Evolutionary conservation across 495 filamentous ascomycete species (phyloP).

Genomic region (Parmelia sp.): DNA sequence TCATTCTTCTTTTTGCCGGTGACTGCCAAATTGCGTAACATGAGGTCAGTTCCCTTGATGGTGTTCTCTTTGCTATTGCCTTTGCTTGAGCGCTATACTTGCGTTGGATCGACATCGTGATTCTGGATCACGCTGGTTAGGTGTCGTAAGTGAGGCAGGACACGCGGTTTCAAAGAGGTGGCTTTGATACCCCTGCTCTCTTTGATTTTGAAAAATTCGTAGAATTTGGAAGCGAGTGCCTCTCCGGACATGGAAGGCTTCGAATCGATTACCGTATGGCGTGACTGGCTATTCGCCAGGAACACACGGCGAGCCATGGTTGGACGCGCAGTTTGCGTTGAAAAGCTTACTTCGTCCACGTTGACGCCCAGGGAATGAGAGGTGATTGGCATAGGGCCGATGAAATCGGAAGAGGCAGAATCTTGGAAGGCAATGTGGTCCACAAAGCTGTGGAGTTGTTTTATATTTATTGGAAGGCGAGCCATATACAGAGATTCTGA

Average conservation of each 20-base stretch:
- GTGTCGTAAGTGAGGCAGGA: not conserved
- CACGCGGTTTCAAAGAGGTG: not conserved
- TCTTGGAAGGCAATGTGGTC: not conserved
- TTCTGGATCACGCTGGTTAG: not conserved
- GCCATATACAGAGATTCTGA: not conserved
- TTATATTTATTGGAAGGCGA: not conserved
- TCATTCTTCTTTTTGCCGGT: too few relatives aligned
- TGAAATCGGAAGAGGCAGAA: not conserved
- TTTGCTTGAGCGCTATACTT: not conserved
- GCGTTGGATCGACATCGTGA: not conserved
- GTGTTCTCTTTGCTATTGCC: not conserved
- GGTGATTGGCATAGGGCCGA: not conserved
- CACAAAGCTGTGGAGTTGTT: not conserved
- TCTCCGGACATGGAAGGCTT: not conserved
- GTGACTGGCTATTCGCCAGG: not conserved
- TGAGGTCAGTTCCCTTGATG: not conserved
- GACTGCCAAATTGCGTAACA: not conserved
- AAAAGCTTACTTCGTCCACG: not conserved
- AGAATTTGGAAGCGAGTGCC: not conserved
- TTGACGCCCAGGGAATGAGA: not conserved
- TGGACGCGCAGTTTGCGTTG: not conserved
- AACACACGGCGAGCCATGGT: not conserved
- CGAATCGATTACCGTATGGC: not conserved
- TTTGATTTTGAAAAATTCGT: not conserved
- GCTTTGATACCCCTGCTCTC: not conserved